These are phyloP conservation scores for Amylocystis lapponica DNA, from an alignment of 768 basidiomycete species.

Conservation along the genomic window DNA sequence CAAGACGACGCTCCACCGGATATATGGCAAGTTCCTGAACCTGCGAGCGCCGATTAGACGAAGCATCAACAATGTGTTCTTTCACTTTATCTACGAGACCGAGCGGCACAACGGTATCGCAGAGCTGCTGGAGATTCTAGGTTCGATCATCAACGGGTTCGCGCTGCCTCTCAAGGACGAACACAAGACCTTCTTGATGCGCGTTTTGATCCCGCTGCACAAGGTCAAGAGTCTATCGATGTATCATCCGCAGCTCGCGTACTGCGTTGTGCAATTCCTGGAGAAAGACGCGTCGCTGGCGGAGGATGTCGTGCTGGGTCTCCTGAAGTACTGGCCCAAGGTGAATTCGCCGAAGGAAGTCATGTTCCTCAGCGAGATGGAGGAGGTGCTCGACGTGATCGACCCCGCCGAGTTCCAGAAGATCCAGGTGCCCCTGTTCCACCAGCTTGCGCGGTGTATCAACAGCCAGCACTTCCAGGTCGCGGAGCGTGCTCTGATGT, in stretches of 20 bases:
- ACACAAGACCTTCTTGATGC: conserved; percentile 95
- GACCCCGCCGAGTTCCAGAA: conserved; percentile 96
- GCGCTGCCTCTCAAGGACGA: conserved; percentile 97
- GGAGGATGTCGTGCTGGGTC: conserved; percentile 92
- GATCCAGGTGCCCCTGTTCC: conserved; percentile 88
- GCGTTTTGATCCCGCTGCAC: conserved; percentile 91
- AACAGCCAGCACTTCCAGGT: conserved; percentile 99
- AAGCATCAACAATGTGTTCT: conserved; percentile 99
- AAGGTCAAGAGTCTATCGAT: conserved; percentile 97
- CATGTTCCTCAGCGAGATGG: conserved; percentile 99
- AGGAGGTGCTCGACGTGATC: conserved; percentile 97
- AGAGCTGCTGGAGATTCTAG: conserved; percentile 94
- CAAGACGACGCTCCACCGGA: conserved; percentile 97
- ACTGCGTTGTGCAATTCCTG: conserved; percentile 97
- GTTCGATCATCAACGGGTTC: conserved; percentile 99
- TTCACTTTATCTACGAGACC: conserved; percentile 97
- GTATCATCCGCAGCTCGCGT: conserved; percentile 98
- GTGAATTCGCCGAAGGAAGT: conserved; percentile 99
- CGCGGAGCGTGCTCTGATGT: conserved; percentile 91
- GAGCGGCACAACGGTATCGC: conserved; percentile 99
- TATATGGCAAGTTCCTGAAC: conserved; percentile 99
- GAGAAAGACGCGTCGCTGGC: conserved; percentile 92
- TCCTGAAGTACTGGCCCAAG: conserved; percentile 98
- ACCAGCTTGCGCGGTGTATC: conserved; percentile 93
- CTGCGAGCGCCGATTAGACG: conserved; percentile 97